A percentile compares a stretch with the other conserved stretches of the same genome.
Evolutionary conservation across 208 protist genomes (phyloP).

Genomic region (Trypanosoma caninum): DNA sequence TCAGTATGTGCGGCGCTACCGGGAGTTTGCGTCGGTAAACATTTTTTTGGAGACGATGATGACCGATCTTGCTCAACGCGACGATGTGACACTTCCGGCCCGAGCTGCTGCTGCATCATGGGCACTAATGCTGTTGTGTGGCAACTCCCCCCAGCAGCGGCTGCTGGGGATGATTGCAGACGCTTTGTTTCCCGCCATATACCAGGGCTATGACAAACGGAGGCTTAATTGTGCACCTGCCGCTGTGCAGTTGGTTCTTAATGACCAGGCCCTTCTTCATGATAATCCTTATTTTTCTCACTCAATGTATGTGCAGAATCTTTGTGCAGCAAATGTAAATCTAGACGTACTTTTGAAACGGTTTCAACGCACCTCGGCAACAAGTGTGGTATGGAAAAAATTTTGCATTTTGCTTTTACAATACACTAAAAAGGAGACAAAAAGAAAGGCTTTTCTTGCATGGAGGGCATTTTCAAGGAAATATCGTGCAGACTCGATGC

Average conservation of each 20-base stretch:
- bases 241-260: conserved; percentile 54
- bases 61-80: conserved; percentile 34
- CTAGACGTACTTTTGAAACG: conserved; percentile 28
- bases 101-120: conserved; percentile 63
- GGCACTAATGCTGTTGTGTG: conserved; percentile 61
- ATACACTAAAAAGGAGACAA: conserved; percentile 7
- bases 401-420: conserved; percentile 38
- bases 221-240: conserved; percentile 35
- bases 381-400: conserved; percentile 43
- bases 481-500: conserved; percentile 28
- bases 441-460: conserved; percentile 39
- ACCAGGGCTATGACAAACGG: conserved; percentile 58
- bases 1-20: conserved; percentile 37
- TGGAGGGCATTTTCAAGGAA: conserved; percentile 51
- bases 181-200: conserved; percentile 64
- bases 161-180: conserved; percentile 44
- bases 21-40: conserved; percentile 54
- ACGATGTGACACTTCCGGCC: conserved; percentile 29
- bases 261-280: conserved; percentile 36
- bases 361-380: conserved; percentile 35
- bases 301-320: conserved; percentile 74
- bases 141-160: conserved; percentile 19
- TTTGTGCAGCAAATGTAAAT: conserved; percentile 30
- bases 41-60: conserved; percentile 84
- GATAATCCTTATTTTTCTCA: conserved; percentile 85